Evolutionary conservation across 345 rosid species (phyloP), one percentile per base, ranked within the genome.

Genomic region (Ailanthus altissimus): DNA sequence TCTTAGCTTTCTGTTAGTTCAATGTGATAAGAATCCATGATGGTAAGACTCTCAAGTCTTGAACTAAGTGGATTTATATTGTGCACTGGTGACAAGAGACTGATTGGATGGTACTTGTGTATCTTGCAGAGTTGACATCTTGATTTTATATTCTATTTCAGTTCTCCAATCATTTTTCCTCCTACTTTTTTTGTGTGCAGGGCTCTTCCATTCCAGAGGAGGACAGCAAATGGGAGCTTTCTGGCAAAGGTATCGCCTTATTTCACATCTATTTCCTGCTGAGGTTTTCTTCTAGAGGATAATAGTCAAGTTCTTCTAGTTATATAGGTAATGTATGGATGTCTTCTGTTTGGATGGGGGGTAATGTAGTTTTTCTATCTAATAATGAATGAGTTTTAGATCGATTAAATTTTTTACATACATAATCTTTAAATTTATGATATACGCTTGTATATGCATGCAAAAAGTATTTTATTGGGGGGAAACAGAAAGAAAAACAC

Each of bases 181-280:
- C 11, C 28, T 49, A 6, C 38, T 26, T 47, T 70, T 78, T 77
- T 14, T 81, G 60, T 42, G 47, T 88, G 88, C 89, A 90, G 93
- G 89, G 83, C 81, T 60, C 81, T 81, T 38, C 78, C 79, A 46
- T 82, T 38, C 59, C 93, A 86, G 81, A 79, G 85, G 72, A 78
- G 86, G 72, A 76, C 82, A 83, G 61, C 64, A 21, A 82, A 81
- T 79, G 81, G 88, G 73, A 77, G 72, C 47, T 86, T 78, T 76
- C 53, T 80, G 36, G 76, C 83, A 10, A 91, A 94, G 97, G 98
- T 94, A 83, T n/a, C 63, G 25, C 61, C 76, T 40, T 46, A 28
- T 72, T 51, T 49, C 15, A 68, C n/a, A 1, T 58, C 50, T 72
- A n/a, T n/a, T 7, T 60, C 0, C 3, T 12, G 12, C 12, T 18